Conservation (phyloP, 179 eudicot species). For the Sideroxylon spinosum region DNA sequence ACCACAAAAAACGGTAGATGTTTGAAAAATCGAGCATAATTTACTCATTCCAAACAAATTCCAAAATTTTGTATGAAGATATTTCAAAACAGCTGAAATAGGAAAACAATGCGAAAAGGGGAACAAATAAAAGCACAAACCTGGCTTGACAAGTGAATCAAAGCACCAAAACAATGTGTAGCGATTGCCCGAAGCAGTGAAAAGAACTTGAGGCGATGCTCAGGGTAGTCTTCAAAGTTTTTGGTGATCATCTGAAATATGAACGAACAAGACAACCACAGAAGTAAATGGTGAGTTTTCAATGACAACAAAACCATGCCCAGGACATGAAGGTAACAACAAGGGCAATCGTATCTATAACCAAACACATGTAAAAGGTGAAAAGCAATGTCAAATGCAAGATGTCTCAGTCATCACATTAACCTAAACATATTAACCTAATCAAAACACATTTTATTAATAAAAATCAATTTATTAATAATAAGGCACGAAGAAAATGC, state of each 20-base stretch:
- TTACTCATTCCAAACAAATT: not conserved
- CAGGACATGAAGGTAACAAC: not conserved
- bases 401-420: no score
- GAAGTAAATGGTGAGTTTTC: not conserved
- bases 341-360: not conserved
- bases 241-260: constrained; percentile 84
- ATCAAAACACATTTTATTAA: no score
- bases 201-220: constrained; percentile 95
- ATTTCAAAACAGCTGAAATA: not conserved
- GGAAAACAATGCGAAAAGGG: constrained; percentile 6
- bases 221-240: constrained; percentile 99
- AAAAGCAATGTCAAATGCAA: not conserved
- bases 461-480: no score
- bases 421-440: no score
- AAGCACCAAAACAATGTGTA: constrained; percentile 84
- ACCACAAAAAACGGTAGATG: not conserved
- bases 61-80: not conserved
- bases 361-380: not conserved
- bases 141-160: constrained; percentile 77
- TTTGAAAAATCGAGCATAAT: not conserved
- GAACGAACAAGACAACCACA: not conserved
- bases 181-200: constrained; percentile 95
- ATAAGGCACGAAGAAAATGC: no score
- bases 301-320: not conserved
- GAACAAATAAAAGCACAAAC: constrained; percentile 29